Percentiles rank a stretch among this genome's conserved stretches.
Conservation (phyloP, 345 rosid genomes). For the Draba incana region DNA sequence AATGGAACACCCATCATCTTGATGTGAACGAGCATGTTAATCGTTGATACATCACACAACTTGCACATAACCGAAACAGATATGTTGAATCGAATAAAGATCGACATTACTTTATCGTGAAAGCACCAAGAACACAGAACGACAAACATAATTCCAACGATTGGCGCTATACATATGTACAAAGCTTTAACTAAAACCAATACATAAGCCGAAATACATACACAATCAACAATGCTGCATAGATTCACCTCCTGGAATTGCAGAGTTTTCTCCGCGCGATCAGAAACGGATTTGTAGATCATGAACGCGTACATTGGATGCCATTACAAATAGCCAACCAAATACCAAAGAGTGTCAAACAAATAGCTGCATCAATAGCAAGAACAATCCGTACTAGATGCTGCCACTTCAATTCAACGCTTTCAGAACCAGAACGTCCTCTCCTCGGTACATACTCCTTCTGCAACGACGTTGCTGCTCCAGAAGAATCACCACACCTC, state of each 20-base stretch:
- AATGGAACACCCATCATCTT: neutral
- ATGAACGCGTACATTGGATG: conserved; percentile 50
- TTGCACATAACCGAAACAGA: neutral
- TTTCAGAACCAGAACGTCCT: conserved; percentile 59
- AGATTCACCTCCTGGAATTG: conserved; percentile 9
- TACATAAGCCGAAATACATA: conserved; percentile 21
- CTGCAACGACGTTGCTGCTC: conserved; percentile 50
- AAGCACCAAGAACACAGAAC: neutral
- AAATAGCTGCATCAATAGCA: conserved; percentile 75
- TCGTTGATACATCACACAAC: neutral
- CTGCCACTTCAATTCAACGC: conserved; percentile 69
- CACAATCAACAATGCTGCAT: conserved; percentile 17
- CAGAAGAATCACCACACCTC: conserved; percentile 48
- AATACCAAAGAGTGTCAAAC: conserved; percentile 59
- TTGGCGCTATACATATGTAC: conserved; percentile 8
- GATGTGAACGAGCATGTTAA: neutral
- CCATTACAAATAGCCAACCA: conserved; percentile 75
- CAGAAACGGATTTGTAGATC: conserved; percentile 6
- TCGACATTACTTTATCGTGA: neutral
- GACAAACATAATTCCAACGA: neutral
- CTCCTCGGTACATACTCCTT: conserved; percentile 71
- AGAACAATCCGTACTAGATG: conserved; percentile 73
- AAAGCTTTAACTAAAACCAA: conserved; percentile 15
- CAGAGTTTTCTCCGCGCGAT: conserved; percentile 16
- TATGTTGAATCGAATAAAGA: conserved; percentile 1